Percentiles rank a stretch among this genome's conserved stretches.
Evolutionary conservation across 1,284 basidiomycete genomes (phyloP).

Genomic region (Pulveroboletus sp.): DNA sequence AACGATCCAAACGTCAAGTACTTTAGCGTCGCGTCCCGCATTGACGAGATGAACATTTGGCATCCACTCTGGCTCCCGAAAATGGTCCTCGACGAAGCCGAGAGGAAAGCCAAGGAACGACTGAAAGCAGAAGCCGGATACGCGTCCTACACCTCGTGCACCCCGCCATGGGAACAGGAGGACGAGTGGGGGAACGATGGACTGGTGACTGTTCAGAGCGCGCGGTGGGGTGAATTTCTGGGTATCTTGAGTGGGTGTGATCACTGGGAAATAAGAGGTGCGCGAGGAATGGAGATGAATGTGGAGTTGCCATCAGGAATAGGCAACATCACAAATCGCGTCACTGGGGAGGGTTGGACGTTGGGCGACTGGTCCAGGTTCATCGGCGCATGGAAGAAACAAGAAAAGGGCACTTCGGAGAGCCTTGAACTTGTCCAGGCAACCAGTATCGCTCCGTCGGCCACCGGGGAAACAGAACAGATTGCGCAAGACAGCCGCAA

Average conservation of each 20-base stretch:
- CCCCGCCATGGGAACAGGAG: slow-evolving; percentile 45
- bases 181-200: slow-evolving; percentile 92
- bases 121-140: slow-evolving; percentile 33
- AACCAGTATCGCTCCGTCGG: slow-evolving; percentile 12
- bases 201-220: slow-evolving; percentile 86
- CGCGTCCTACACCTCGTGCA: slow-evolving; percentile 6
- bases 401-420: slow-evolving; percentile 40
- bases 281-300: slow-evolving; percentile 64
- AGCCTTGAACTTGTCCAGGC: slow-evolving; percentile 27
- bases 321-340: slow-evolving; percentile 24
- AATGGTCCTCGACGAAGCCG: slow-evolving; percentile 83
- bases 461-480: slow-evolving; percentile 17
- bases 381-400: slow-evolving; percentile 57
- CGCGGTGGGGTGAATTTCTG: slow-evolving; percentile 92
- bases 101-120: slow-evolving; percentile 52
- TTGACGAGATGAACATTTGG: slow-evolving; percentile 74
- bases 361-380: slow-evolving; percentile 64
- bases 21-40: slow-evolving; percentile 85
- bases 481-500: slow-evolving; percentile 42
- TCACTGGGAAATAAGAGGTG: slow-evolving; percentile 96
- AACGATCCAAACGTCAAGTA: slow-evolving; percentile 87
- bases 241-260: slow-evolving; percentile 90
- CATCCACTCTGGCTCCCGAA: slow-evolving; percentile 98
- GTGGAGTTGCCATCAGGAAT: slow-evolving; percentile 56
- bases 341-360: slow-evolving; percentile 52